These are phyloP conservation scores for Pestalotiopsis sp. DNA, from an alignment of 2,329 filamentous ascomycete genomes.

Conservation along the genomic window DNA sequence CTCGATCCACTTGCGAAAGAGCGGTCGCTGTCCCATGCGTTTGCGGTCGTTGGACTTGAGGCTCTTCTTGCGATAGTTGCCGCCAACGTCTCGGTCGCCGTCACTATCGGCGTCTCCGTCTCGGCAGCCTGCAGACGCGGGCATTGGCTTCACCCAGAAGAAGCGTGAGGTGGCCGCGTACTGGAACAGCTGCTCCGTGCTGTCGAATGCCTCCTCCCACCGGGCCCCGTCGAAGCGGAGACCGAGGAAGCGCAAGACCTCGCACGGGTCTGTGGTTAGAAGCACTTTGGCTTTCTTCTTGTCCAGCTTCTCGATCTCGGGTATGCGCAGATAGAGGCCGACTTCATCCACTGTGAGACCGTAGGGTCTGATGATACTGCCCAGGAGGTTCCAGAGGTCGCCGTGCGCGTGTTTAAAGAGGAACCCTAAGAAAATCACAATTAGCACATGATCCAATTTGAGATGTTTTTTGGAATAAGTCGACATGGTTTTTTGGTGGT, in stretches of 20 bases:
- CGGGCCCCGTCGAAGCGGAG: conserved; percentile 43
- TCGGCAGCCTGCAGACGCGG: conserved; percentile 16
- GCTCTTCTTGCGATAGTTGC: conserved; percentile 33
- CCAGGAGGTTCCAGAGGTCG: conserved; percentile 68
- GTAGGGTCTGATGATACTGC: conserved; percentile 60
- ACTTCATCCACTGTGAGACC: conserved; percentile 66
- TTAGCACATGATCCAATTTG: background rate
- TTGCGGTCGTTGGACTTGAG: conserved; percentile 57
- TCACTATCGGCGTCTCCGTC: conserved; percentile 28
- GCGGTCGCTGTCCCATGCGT: conserved; percentile 52
- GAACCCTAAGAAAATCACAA: conserved; percentile 34
- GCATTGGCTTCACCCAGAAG: conserved; percentile 46
- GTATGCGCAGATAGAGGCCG: conserved; percentile 65
- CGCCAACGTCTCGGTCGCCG: conserved; percentile 19
- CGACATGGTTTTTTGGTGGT: too few species aligned
- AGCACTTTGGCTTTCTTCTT: conserved; percentile 58
- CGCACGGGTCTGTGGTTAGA: conserved; percentile 56
- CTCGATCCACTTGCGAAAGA: conserved; percentile 62
- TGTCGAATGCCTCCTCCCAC: conserved; percentile 58
- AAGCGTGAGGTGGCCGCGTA: conserved; percentile 61
- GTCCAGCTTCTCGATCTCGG: conserved; percentile 64
- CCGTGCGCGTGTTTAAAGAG: conserved; percentile 70
- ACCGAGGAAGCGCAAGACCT: conserved; percentile 63
- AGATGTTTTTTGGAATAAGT: background rate
- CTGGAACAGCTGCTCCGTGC: conserved; percentile 57